Percentiles rank a stretch among this genome's conserved stretches.
Conservation (phyloP, 805 yeast genomes). For the Blastobotrys peoriensis region DNA sequence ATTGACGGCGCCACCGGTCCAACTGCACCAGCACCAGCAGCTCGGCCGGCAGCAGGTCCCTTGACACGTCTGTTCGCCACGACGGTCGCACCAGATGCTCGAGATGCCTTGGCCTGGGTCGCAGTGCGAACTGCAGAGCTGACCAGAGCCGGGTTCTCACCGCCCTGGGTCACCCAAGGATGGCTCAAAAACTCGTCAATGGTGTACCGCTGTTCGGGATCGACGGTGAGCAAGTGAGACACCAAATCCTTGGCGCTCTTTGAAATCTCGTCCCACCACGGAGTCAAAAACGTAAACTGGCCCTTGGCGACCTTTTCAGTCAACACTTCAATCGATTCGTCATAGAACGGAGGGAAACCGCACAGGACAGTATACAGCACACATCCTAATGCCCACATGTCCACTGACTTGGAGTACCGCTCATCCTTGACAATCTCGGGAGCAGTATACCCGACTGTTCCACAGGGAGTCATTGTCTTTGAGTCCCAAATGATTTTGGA, state of each 20-base stretch:
- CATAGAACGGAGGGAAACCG: conserved; percentile 97
- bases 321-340: conserved; percentile 65
- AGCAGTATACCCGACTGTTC: conserved; percentile 97
- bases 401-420: conserved; percentile 87
- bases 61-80: neutral
- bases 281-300: conserved; percentile 65
- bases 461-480: conserved; percentile 95
- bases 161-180: conserved; percentile 58
- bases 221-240: conserved; percentile 59
- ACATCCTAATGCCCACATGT: conserved; percentile 99
- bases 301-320: conserved; percentile 79
- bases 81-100: conserved; percentile 1
- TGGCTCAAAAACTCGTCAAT: conserved; percentile 66
- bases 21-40: neutral
- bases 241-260: conserved; percentile 65
- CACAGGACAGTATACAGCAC: conserved; percentile 88
- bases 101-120: neutral
- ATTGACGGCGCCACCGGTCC: neutral
- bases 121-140: conserved; percentile 20
- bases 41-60: neutral
- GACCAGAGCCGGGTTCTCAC: conserved; percentile 20
- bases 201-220: conserved; percentile 60
- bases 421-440: conserved; percentile 97
- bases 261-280: conserved; percentile 88
- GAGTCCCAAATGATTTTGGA: conserved; percentile 85